phyloP scores from a whole-genome alignment of 2,329 filamentous ascomycete genomes.

The Beauveria caledonica region DNA sequence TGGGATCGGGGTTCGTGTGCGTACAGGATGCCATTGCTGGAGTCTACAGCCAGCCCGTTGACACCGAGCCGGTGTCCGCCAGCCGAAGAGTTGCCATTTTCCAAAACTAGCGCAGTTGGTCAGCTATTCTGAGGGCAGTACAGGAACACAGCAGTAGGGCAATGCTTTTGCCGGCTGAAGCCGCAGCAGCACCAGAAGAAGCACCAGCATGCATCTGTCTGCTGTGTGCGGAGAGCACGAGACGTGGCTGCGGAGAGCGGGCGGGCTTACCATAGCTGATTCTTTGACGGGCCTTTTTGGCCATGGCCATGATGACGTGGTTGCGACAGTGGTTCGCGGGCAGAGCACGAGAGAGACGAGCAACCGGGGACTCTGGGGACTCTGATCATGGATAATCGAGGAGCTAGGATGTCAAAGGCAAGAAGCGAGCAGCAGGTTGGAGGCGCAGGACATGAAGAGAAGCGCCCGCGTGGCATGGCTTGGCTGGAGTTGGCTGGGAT shows the following conservation, averaged over 20 bases:
- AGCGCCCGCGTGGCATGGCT: constrained; percentile 10
- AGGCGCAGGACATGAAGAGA: constrained; percentile 1
- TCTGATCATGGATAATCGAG: background rate
- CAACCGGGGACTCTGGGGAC: background rate
- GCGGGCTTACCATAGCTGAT: constrained; percentile 55
- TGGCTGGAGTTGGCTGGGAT: constrained; percentile 5
- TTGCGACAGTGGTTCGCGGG: constrained; percentile 2
- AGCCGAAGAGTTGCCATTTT: constrained; percentile 47
- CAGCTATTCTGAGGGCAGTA: background rate
- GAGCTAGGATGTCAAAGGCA: background rate
- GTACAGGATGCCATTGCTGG: constrained; percentile 77
- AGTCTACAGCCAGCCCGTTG: constrained; percentile 86
- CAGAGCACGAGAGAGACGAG: background rate
- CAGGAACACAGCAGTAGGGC: too few relatives aligned
- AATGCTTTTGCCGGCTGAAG: background rate
- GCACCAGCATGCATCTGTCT: background rate
- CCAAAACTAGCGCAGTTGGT: constrained; percentile 39
- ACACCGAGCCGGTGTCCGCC: constrained; percentile 90
- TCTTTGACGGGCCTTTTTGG: constrained; percentile 60
- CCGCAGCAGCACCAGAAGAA: background rate
- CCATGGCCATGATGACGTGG: constrained; percentile 35
- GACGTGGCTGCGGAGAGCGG: background rate
- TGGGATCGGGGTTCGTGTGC: constrained; percentile 24
- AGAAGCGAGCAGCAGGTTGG: background rate
- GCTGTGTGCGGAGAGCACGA: constrained; percentile 12